Evolutionary conservation across 192 early-diverging fungal species (phyloP).

Genomic region (Coemansia sp.): DNA sequence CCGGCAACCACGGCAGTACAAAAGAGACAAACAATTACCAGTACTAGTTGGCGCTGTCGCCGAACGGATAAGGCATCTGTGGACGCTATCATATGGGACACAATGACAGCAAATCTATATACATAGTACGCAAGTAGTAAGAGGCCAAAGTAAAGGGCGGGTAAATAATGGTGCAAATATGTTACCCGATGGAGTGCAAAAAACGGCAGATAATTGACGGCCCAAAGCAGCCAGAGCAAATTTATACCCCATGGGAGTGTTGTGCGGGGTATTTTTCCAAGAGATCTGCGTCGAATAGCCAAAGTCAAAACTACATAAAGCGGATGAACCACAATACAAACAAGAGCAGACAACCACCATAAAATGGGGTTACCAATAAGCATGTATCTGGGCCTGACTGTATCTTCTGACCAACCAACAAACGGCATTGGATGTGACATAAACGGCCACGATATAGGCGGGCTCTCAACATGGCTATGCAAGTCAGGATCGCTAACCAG

Average conservation of each 20-base stretch:
- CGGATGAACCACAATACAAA: conserved; percentile 26
- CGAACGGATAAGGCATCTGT: too few relatives aligned
- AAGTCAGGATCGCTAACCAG: conserved; percentile 86
- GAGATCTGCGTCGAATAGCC: conserved; percentile 9
- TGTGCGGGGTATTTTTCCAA: neutral
- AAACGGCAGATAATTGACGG: conserved; percentile 65
- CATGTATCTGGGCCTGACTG: conserved; percentile 71
- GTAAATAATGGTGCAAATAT: conserved; percentile 72
- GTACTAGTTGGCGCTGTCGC: too few relatives aligned
- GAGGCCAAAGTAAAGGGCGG: conserved; percentile 65
- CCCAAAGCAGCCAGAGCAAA: conserved; percentile 51
- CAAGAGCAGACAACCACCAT: conserved; percentile 71
- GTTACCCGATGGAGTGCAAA: conserved; percentile 66
- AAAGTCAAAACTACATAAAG: neutral
- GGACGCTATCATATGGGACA: too few relatives aligned
- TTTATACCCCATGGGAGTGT: conserved; percentile 1
- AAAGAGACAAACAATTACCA: too few relatives aligned
- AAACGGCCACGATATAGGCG: conserved; percentile 82
- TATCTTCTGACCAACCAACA: conserved; percentile 72
- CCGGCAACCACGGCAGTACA: neutral
- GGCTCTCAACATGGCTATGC: conserved; percentile 71
- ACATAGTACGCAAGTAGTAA: conserved; percentile 44
- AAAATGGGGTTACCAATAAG: conserved; percentile 83
- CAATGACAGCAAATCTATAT: neutral
- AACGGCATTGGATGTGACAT: conserved; percentile 75